A percentile compares a stretch with the other conserved stretches of the same genome.
Evolutionary conservation across 352 stramenopile species (phyloP).

Genomic region (Phytophthora brassicae): DNA sequence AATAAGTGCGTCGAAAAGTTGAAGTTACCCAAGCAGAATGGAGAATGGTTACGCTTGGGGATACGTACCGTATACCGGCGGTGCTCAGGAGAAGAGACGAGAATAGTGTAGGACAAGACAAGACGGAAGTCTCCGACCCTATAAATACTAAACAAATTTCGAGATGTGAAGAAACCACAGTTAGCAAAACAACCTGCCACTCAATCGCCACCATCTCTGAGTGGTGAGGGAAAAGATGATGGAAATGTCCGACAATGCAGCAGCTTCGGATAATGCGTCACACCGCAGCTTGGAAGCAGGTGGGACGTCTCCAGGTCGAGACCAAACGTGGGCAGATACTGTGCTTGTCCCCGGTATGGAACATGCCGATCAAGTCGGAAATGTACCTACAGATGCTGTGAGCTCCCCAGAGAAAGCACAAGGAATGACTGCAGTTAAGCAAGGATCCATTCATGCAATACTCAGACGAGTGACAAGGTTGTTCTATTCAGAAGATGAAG

Average conservation of each 20-base stretch:
- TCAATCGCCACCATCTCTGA: no score
- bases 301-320: slow-evolving; percentile 6
- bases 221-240: slow-evolving; percentile 43
- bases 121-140: slow-evolving; percentile 2
- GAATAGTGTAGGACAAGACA: slow-evolving; percentile 1
- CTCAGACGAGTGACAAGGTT: slow-evolving; percentile 48
- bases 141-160: slow-evolving; percentile 19
- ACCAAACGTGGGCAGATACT: slow-evolving; percentile 23
- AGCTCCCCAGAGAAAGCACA: slow-evolving; percentile 8
- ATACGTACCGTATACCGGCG: no score
- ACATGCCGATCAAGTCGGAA: background rate
- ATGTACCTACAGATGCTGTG: slow-evolving; percentile 8
- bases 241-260: slow-evolving; percentile 41
- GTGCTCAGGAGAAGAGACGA: no score
- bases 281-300: slow-evolving; percentile 12
- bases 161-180: slow-evolving; percentile 20
- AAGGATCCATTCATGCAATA: slow-evolving; percentile 28
- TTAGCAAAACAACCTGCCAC: slow-evolving; percentile 9
- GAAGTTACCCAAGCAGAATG: no score
- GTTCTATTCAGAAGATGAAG: slow-evolving; percentile 41
- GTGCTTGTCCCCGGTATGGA: background rate
- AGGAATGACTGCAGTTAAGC: slow-evolving; percentile 3
- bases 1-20: slow-evolving; percentile 15
- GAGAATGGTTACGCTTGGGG: no score
- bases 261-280: slow-evolving; percentile 26